Percentiles rank a stretch among this genome's conserved stretches.
Evolutionary conservation across 305 asterid species (phyloP).

Genomic region (Solanum chacoense): DNA sequence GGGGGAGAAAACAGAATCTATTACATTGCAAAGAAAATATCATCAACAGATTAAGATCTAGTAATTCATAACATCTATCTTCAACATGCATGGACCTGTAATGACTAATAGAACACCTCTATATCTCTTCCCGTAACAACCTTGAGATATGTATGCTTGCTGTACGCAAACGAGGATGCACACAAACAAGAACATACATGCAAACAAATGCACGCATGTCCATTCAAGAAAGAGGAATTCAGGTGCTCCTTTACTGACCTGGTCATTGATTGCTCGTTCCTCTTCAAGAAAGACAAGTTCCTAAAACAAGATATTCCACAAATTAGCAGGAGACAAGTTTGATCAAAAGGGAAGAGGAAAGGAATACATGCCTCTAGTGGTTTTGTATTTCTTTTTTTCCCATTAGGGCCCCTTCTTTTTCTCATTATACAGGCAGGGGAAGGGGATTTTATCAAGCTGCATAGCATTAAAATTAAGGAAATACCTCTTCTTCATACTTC

Average conservation of each 20-base stretch:
- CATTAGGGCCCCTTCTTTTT: neutral
- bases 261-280: slow-evolving; percentile 20
- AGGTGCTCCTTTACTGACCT: slow-evolving; percentile 10
- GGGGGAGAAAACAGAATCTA: neutral
- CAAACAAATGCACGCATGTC: neutral
- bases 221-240: neutral
- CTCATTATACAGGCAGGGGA: neutral
- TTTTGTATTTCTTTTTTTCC: neutral
- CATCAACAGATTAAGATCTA: neutral
- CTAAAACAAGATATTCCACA: slow-evolving; percentile 9
- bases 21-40: neutral
- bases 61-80: neutral
- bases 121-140: neutral
- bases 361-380: neutral
- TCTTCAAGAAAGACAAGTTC: slow-evolving; percentile 27
- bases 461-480: neutral
- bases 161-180: neutral
- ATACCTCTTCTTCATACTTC: slow-evolving; percentile 33
- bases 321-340: neutral
- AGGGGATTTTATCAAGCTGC: neutral
- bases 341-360: neutral
- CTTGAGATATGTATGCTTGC: neutral
- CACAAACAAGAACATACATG: neutral
- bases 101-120: neutral
- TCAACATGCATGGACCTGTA: neutral